These are phyloP conservation scores for Cyclocybe cylindracea DNA, from an alignment of 768 basidiomycete species.

Conservation along the genomic window DNA sequence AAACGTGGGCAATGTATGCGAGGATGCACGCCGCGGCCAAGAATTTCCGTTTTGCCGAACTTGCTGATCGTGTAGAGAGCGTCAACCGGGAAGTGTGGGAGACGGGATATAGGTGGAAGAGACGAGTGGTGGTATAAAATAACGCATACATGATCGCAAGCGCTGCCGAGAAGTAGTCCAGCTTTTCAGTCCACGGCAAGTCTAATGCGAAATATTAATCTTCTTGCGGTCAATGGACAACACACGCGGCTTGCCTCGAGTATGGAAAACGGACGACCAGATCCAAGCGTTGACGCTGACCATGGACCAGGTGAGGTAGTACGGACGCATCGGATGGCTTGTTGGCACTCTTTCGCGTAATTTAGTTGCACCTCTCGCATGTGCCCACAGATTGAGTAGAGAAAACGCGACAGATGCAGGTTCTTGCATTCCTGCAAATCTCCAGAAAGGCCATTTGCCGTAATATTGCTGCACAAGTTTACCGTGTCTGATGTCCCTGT, in stretches of 20 bases:
- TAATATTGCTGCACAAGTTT: conserved; percentile 72
- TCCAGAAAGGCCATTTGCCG: conserved; percentile 98
- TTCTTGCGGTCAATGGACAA: neutral
- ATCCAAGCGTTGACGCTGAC: conserved; percentile 89
- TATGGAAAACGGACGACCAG: conserved; percentile 92
- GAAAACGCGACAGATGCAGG: conserved; percentile 92
- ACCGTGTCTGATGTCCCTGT: conserved; percentile 45
- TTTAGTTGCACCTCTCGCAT: conserved; percentile 58
- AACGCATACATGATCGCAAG: conserved; percentile 80
- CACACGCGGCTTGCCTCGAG: conserved; percentile 64
- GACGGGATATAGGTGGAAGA: conserved; percentile 71
- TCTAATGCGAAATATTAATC: conserved; percentile 47
- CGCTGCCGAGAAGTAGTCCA: conserved; percentile 96
- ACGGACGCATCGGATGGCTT: conserved; percentile 67
- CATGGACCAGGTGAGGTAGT: conserved; percentile 66
- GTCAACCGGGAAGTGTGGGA: conserved; percentile 28
- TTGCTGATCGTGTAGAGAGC: conserved; percentile 18
- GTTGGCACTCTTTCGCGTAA: conserved; percentile 48
- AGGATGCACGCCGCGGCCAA: conserved; percentile 59
- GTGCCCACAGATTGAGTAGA: conserved; percentile 79
- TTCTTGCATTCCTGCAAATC: conserved; percentile 88
- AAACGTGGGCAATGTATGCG: conserved; percentile 67
- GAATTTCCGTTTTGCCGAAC: conserved; percentile 21
- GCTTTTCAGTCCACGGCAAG: conserved; percentile 76
- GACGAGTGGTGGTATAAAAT: conserved; percentile 74